Evolutionary conservation across 1,284 basidiomycete genomes (phyloP), one percentile per base, ranked within the genome.

Genomic region (Malassezia psittaci): DNA sequence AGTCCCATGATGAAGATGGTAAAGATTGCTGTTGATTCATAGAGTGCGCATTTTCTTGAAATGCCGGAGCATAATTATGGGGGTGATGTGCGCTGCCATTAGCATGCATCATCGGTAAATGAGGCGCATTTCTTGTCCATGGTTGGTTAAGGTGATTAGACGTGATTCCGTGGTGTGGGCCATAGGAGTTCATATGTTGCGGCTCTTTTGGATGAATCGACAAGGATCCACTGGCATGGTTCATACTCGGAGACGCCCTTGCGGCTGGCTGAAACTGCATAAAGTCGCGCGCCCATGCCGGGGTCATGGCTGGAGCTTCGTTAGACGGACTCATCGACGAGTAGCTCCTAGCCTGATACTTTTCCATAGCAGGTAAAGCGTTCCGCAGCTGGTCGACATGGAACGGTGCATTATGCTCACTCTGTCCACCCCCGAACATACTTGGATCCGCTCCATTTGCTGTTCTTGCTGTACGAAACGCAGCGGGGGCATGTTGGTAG

Each of bases 261-360:
- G 7, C 24, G 24, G 24, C 45, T 36, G 57, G 24, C 54, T 41
- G 18, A 42, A n/a, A 51, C 37, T 43, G 51, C 46, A 67, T 53
- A 49, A 67, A 67, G 47, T 67, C 66, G 41, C 46, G 60, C 5
- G 64, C 66, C 66, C 66, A 67, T 2, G 59, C 64, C 5, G 64
- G 52, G 29, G 60, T 55, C 10, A 54, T 52, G 7, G 43, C 43
- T 7, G 24, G 24, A 4, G 24, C 24, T 29, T 29, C 24, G 24
- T 29, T 29, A 4, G 3, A 7, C 3, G 24, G 24, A 29, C 24
- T 3, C 3, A 29, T 29, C 24, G 24, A 29, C 24, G 24, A 29
- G 24, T 3, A 29, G 7, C 7, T 3, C 7, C 24, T 7, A 29
- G 7, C 3, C 24, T 29, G 24, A 12, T 57, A 50, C n/a, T 49